Percentiles rank a stretch among this genome's conserved stretches.
Evolutionary conservation across 2,329 filamentous ascomycete species (phyloP).

Genomic region (Dothistroma septosporum): DNA sequence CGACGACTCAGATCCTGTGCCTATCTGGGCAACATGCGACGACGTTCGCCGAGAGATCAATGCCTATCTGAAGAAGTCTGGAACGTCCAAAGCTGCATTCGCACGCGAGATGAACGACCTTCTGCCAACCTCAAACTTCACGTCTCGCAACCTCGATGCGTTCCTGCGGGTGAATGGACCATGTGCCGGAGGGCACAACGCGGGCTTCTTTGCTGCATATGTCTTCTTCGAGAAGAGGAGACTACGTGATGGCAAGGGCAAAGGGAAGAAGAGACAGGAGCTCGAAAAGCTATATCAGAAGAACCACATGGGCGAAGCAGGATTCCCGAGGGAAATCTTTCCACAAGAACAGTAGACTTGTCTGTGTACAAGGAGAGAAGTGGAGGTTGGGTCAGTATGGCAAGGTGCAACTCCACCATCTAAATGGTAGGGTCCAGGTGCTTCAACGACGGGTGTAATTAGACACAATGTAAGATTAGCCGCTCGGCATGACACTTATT

Average conservation of each 20-base stretch:
- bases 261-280: constrained; percentile 27
- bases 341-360: background rate
- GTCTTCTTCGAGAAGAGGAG: constrained; percentile 58
- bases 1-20: constrained; percentile 46
- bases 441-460: background rate
- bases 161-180: constrained; percentile 51
- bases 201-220: constrained; percentile 54
- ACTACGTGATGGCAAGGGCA: constrained; percentile 50
- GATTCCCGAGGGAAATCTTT: background rate
- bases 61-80: constrained; percentile 40
- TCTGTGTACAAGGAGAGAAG: background rate
- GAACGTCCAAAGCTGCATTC: constrained; percentile 29
- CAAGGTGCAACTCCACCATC: background rate
- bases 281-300: constrained; percentile 7
- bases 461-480: background rate
- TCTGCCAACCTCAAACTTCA: constrained; percentile 36
- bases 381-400: background rate
- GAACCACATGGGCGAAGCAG: constrained; percentile 1
- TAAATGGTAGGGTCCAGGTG: background rate
- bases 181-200: constrained; percentile 42
- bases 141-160: constrained; percentile 35
- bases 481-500: background rate
- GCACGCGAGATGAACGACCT: constrained; percentile 31
- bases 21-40: constrained; percentile 55
- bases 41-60: constrained; percentile 55